Evolutionary conservation across 441 rosid species (phyloP).

Genomic region (Adansonia grandidieri): DNA sequence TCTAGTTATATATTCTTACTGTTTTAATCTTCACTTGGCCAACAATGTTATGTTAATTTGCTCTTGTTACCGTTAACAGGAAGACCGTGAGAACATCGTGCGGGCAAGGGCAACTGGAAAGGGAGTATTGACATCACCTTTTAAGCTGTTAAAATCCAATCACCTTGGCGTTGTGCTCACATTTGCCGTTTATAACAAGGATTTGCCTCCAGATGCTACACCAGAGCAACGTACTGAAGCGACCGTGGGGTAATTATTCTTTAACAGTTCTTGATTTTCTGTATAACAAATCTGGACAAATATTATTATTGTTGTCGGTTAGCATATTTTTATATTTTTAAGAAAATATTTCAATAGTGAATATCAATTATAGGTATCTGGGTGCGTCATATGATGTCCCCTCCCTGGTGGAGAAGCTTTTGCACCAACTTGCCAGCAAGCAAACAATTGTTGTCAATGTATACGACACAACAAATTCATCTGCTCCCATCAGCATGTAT

Average conservation of each 20-base stretch:
- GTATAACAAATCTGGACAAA: not conserved
- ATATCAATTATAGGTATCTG: constrained; percentile 61
- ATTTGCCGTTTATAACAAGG: constrained; percentile 77
- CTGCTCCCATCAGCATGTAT: constrained; percentile 76
- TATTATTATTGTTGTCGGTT: constrained; percentile 1
- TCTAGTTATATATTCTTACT: not conserved
- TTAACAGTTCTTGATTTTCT: constrained; percentile 21
- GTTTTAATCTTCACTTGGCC: not conserved
- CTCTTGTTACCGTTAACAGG: constrained; percentile 46
- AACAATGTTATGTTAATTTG: too few species aligned
- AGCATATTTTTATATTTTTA: not conserved
- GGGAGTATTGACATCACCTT: constrained; percentile 93
- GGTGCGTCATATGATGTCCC: constrained; percentile 95
- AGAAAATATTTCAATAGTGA: constrained; percentile 17
- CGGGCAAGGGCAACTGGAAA: constrained; percentile 92
- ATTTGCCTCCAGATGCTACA: constrained; percentile 69
- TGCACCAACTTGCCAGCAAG: constrained; percentile 92
- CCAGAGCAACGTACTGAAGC: constrained; percentile 69
- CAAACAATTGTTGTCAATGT: constrained; percentile 88
- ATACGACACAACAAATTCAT: constrained; percentile 79
- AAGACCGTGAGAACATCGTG: constrained; percentile 87
- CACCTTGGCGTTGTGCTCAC: constrained; percentile 90
- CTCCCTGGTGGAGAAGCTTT: constrained; percentile 87
- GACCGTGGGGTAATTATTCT: constrained; percentile 65
- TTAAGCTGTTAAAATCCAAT: constrained; percentile 87